Evolutionary conservation across 805 yeast species (phyloP), one percentile per base, ranked within the genome.

Genomic region (Diddensiella caesifluorescens): DNA sequence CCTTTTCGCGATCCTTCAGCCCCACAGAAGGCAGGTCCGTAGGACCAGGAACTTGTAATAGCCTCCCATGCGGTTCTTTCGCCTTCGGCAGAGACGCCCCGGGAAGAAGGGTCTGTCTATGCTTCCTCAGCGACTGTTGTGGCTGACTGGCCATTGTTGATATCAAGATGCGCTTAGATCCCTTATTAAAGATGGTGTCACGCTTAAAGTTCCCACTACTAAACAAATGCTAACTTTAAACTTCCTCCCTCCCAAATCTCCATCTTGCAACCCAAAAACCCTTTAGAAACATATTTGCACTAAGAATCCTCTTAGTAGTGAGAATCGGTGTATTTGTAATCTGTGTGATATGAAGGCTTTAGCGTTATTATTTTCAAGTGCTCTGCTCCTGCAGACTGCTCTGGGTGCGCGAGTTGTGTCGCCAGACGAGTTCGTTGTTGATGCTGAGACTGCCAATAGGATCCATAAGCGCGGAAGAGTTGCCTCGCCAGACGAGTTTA

Each of bases 91-190:
- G 36, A 13, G 41, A 41, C 6, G 49, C 49, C 13, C 45, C 45
- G 13, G 46, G 41, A 4, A 52, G 34, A 15, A 50, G 30, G 33
- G 58, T 54, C 44, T 54, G 58, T 16, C 58, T 45, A 41, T 54
- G 58, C 43, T 49, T 49, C 22, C 58, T 44, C 44, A 54, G 41
- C 27, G 58, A 54, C 37, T 53, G 52, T 23, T 50, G 50, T 5
- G 49, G 49, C 20, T 36, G 38, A 6, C 12, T n/a, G 12, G 29
- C 22, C 43, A 39, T 39, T 31, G n/a, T n/a, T n/a, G n/a, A n/a
- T n/a, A n/a, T n/a, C n/a, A n/a, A n/a, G n/a, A n/a, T n/a, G n/a
- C n/a, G n/a, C n/a, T n/a, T n/a, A n/a, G n/a, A n/a, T n/a, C n/a
- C n/a, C n/a, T n/a, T n/a, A n/a, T n/a, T n/a, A n/a, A n/a, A n/a